phyloP scores from a whole-genome alignment of 805 yeast species.

The Kluyveromyces wickerhamii region DNA sequence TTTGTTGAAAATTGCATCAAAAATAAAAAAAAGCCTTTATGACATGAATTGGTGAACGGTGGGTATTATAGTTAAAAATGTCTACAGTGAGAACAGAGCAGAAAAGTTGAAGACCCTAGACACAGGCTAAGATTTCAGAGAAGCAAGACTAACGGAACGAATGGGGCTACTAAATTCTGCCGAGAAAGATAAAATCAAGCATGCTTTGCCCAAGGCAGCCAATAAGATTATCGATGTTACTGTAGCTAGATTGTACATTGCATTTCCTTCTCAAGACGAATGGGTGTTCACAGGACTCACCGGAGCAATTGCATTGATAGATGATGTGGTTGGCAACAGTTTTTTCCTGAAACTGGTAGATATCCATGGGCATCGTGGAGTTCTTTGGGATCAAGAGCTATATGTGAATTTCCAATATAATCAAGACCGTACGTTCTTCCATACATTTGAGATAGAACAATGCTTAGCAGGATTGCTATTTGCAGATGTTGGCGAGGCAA shows the following conservation, averaged over 20 bases:
- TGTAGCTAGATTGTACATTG: slow-evolving; percentile 81
- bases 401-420: slow-evolving; percentile 81
- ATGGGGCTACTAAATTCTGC: slow-evolving; percentile 39
- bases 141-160: not conserved
- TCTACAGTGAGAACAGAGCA: no score
- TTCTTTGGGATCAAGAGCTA: slow-evolving; percentile 94
- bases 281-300: slow-evolving; percentile 87
- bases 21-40: no score
- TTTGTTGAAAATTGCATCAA: not conserved
- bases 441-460: slow-evolving; percentile 87
- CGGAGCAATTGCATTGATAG: slow-evolving; percentile 83
- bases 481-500: slow-evolving; percentile 83
- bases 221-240: slow-evolving; percentile 87
- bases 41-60: no score
- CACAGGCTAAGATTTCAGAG: not conserved
- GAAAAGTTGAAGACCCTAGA: no score
- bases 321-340: slow-evolving; percentile 91
- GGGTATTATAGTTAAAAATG: no score
- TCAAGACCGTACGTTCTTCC: slow-evolving; percentile 93
- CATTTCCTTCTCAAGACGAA: slow-evolving; percentile 70
- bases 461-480: slow-evolving; percentile 81
- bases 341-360: slow-evolving; percentile 87
- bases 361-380: slow-evolving; percentile 73
- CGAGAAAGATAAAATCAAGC: slow-evolving; percentile 84
- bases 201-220: slow-evolving; percentile 81